A percentile compares a stretch with the other conserved stretches of the same genome.
These are phyloP conservation scores for Venturiaceae sp. DNA, from an alignment of 2,329 filamentous ascomycete genomes.

Conservation along the genomic window DNA sequence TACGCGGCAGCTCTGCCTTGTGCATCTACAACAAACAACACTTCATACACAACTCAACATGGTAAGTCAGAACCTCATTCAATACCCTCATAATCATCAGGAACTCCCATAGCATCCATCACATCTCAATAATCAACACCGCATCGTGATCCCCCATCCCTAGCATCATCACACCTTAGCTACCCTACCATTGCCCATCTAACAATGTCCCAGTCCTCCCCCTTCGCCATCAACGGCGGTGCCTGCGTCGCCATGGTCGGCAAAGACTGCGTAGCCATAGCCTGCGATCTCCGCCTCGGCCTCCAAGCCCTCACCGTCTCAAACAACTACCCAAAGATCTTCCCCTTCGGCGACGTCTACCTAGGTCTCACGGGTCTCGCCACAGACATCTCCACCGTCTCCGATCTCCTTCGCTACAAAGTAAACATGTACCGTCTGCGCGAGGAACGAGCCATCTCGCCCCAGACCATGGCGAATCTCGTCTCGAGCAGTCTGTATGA, in stretches of 20 bases:
- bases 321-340: constrained; percentile 99
- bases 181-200: neutral
- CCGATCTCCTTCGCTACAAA: constrained; percentile 98
- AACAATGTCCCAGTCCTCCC: constrained; percentile 55
- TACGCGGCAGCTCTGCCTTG: neutral
- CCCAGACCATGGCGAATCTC: constrained; percentile 91
- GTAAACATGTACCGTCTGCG: constrained; percentile 99
- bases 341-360: constrained; percentile 92
- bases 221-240: constrained; percentile 91
- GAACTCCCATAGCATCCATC: neutral
- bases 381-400: constrained; percentile 89
- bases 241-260: constrained; percentile 98
- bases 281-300: constrained; percentile 95
- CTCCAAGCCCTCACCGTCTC: constrained; percentile 94
- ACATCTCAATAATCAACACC: neutral
- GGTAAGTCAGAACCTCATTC: neutral
- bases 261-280: constrained; percentile 99
- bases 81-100: neutral
- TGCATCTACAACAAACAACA: neutral
- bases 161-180: neutral
- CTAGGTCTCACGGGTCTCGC: constrained; percentile 93
- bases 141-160: neutral
- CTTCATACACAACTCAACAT: neutral
- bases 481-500: constrained; percentile 89
- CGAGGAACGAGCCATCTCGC: constrained; percentile 93